Conservation (phyloP, 2,329 filamentous ascomycete species). For the Geosmithia flava region DNA sequence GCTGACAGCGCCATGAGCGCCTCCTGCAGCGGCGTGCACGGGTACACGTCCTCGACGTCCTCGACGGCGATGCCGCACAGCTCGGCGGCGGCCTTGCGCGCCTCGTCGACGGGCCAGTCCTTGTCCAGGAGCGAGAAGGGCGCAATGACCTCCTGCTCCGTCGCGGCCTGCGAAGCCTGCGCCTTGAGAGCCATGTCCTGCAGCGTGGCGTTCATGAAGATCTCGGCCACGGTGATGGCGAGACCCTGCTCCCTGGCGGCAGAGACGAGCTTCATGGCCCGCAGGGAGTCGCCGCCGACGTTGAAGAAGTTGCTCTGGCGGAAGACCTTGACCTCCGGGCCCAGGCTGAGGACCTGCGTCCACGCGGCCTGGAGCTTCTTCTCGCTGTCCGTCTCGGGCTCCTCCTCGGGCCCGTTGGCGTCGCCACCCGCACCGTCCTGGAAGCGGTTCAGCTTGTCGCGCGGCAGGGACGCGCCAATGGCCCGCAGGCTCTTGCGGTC, state of each 20-base stretch:
- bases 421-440: conserved; percentile 2
- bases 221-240: conserved; percentile 28
- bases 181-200: conserved; percentile 26
- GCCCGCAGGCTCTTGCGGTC: conserved; percentile 35
- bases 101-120: conserved; percentile 18
- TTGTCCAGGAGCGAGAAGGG: conserved; percentile 26
- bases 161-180: conserved; percentile 5
- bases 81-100: conserved; percentile 22
- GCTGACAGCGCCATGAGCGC: conserved; percentile 39
- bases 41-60: conserved; percentile 36
- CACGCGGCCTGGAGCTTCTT: conserved; percentile 23
- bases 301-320: conserved; percentile 31
- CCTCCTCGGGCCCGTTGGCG: conserved; percentile 11
- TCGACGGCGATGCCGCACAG: conserved; percentile 22
- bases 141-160: conserved; percentile 11
- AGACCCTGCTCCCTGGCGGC: conserved; percentile 25
- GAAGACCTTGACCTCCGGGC: conserved; percentile 17
- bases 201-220: conserved; percentile 31
- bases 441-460: conserved; percentile 24
- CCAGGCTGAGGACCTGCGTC: conserved; percentile 21
- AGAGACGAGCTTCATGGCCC: conserved; percentile 37
- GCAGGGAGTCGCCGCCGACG: conserved; percentile 36
- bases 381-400: conserved; percentile 24
- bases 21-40: conserved; percentile 41
- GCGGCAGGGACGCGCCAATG: conserved; percentile 26